These are phyloP conservation scores for Pleurozium schreberi DNA, from an alignment of 225 moss, liverwort and hornwort genomes.

Conservation along the genomic window DNA sequence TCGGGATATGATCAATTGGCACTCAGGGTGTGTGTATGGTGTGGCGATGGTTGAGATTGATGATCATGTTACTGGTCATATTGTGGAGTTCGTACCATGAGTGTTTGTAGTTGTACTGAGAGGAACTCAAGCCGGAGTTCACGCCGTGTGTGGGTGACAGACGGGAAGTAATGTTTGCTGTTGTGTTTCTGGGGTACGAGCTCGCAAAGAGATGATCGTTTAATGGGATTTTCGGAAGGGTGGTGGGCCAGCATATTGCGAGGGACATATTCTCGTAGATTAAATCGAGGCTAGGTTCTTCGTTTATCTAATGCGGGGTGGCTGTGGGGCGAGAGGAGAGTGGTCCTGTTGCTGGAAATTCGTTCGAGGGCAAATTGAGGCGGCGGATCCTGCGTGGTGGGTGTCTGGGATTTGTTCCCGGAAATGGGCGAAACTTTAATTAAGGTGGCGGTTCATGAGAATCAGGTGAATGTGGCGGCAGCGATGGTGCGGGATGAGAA, in stretches of 20 bases:
- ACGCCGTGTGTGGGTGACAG: background rate
- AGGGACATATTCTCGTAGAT: background rate
- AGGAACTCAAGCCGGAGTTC: background rate
- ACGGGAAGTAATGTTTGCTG: background rate
- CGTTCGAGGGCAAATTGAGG: background rate
- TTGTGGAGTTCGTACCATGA: constrained; percentile 3
- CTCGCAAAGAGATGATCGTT: background rate
- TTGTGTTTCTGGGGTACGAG: background rate
- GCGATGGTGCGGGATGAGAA: constrained; percentile 30
- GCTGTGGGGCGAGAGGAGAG: background rate
- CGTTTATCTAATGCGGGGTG: constrained; percentile 6
- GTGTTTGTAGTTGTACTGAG: constrained; percentile 8
- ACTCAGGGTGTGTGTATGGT: background rate
- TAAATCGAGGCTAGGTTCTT: background rate
- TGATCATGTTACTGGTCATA: constrained; percentile 1
- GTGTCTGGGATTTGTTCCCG: background rate
- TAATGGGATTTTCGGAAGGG: background rate
- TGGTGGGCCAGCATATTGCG: background rate
- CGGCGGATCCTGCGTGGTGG: background rate
- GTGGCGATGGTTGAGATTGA: background rate
- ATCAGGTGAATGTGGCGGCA: constrained; percentile 33
- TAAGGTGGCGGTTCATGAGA: constrained; percentile 11
- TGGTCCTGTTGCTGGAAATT: background rate
- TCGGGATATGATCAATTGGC: background rate
- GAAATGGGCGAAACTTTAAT: background rate